These are phyloP conservation scores for Phyllachora maydis DNA, from an alignment of 2,329 filamentous ascomycete genomes.

Conservation along the genomic window DNA sequence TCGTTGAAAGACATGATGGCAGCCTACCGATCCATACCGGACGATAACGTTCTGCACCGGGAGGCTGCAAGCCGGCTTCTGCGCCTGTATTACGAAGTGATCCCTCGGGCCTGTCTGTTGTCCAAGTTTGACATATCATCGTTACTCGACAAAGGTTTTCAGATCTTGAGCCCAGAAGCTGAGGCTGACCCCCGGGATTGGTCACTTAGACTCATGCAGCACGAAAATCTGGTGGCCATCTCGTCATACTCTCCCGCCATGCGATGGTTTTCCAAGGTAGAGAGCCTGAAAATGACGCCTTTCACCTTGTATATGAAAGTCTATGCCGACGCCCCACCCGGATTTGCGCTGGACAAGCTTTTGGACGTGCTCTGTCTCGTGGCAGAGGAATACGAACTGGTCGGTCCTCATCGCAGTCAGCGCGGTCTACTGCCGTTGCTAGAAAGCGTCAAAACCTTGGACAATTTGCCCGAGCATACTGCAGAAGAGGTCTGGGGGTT, in stretches of 20 bases:
- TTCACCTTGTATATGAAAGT: constrained; percentile 51
- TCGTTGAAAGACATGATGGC: constrained; percentile 63
- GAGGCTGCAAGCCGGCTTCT: constrained; percentile 64
- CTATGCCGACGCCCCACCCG: constrained; percentile 23
- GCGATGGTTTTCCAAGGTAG: constrained; percentile 71
- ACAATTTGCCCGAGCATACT: constrained; percentile 7
- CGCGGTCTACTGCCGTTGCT: constrained; percentile 26
- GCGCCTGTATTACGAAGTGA: constrained; percentile 64
- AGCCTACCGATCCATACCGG: constrained; percentile 47
- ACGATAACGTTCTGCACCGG: constrained; percentile 52
- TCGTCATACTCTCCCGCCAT: constrained; percentile 65
- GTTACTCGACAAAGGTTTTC: constrained; percentile 48
- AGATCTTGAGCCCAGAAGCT: constrained; percentile 32
- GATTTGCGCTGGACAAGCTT: constrained; percentile 27
- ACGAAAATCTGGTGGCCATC: constrained; percentile 65
- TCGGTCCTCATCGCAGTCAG: constrained; percentile 8
- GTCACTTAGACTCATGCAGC: constrained; percentile 45
- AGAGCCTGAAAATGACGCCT: constrained; percentile 42
- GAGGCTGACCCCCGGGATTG: constrained; percentile 23
- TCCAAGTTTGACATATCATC: constrained; percentile 79
- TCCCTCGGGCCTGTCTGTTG: constrained; percentile 59
- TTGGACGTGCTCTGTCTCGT: constrained; percentile 36
- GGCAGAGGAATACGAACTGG: constrained; percentile 42
- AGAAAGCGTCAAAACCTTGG: constrained; percentile 13
- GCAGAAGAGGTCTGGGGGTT: constrained; percentile 40